Percentiles rank a stretch among this genome's conserved stretches.
Conservation (phyloP, 1,284 basidiomycete species). For the Gymnopus androsaceus region DNA sequence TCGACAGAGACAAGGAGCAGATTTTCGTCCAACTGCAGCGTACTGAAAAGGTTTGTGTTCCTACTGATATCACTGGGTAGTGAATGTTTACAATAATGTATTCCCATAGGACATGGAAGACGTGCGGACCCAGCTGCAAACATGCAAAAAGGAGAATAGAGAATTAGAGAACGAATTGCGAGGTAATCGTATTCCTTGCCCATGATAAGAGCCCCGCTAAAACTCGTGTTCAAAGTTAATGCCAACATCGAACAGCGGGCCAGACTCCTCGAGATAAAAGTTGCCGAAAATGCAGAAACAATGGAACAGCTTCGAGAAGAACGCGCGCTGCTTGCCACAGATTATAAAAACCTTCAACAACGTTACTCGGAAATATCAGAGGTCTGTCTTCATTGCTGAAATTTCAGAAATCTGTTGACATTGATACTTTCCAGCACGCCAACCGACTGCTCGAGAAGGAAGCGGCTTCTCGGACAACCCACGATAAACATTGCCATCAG, state of each 20-base stretch:
- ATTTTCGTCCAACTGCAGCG: constrained; percentile 63
- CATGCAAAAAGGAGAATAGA: constrained; percentile 18
- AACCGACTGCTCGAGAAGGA: constrained; percentile 64
- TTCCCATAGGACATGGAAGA: constrained; percentile 72
- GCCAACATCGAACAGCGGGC: constrained; percentile 69
- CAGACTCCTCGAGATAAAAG: constrained; percentile 61
- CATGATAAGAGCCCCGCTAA: neutral
- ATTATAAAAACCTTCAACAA: constrained; percentile 71
- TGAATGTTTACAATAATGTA: neutral
- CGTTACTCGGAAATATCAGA: constrained; percentile 65
- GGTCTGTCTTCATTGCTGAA: constrained; percentile 38
- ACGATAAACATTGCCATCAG: constrained; percentile 70
- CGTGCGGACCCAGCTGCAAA: constrained; percentile 53
- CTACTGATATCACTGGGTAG: neutral
- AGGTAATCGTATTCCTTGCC: neutral
- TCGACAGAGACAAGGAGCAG: constrained; percentile 63
- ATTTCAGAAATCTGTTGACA: constrained; percentile 2
- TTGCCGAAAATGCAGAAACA: constrained; percentile 63
- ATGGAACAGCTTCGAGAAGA: constrained; percentile 76
- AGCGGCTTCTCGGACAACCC: constrained; percentile 60
- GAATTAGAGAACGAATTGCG: constrained; percentile 17
- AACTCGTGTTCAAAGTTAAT: constrained; percentile 40
- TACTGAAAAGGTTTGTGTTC: constrained; percentile 60
- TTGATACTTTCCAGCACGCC: constrained; percentile 43
- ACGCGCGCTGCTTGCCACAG: constrained; percentile 61